Evolutionary conservation across 352 stramenopile genomes (phyloP).

Genomic region (Phytophthora litchii): DNA sequence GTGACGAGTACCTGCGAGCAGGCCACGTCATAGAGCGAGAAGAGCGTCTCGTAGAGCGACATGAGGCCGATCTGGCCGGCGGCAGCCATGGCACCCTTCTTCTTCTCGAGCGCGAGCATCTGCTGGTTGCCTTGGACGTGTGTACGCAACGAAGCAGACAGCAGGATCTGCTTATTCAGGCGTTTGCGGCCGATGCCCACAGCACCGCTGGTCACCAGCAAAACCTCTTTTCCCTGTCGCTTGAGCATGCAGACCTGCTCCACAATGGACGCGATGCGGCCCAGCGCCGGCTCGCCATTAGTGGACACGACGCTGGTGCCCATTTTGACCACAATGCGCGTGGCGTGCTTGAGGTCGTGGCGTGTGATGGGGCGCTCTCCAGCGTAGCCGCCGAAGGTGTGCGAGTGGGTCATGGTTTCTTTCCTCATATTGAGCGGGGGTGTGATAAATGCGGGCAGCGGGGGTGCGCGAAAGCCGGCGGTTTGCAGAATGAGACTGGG

Average conservation of each 20-base stretch:
- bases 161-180: constrained; percentile 94
- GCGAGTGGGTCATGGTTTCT: constrained; percentile 58
- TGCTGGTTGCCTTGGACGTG: constrained; percentile 90
- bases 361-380: constrained; percentile 61
- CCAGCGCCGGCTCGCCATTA: constrained; percentile 91
- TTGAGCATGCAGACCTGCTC: constrained; percentile 95
- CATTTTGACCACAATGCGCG: constrained; percentile 95
- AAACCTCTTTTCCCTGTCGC: constrained; percentile 88
- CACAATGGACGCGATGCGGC: constrained; percentile 89
- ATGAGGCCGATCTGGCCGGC: constrained; percentile 98
- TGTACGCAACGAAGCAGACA: constrained; percentile 85
- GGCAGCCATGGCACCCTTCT: constrained; percentile 87
- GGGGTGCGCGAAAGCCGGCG: constrained; percentile 9
- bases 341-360: constrained; percentile 75
- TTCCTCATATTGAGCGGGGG: constrained; percentile 40
- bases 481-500: constrained; percentile 28
- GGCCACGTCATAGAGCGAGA: constrained; percentile 94
- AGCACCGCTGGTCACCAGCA: constrained; percentile 91
- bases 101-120: constrained; percentile 90
- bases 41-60: constrained; percentile 97
- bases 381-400: constrained; percentile 43
- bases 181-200: constrained; percentile 94
- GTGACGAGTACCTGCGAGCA: constrained; percentile 93
- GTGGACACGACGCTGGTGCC: constrained; percentile 96
- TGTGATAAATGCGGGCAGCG: constrained; percentile 1